Evolutionary conservation across 345 rosid species (phyloP).

Genomic region (Eucalyptus grandis): DNA sequence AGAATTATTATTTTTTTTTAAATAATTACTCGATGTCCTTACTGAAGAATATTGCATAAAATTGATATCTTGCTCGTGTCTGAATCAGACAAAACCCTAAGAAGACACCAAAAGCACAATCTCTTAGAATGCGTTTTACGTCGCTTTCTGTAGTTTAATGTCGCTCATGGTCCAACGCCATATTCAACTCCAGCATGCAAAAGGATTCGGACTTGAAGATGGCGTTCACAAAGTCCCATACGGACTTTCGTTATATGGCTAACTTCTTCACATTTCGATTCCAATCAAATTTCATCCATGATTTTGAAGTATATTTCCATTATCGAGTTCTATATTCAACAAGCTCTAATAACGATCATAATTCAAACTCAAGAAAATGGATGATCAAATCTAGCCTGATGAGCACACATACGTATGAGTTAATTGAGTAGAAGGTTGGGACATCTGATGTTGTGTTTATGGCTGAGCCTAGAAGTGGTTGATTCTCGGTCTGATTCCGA

Average conservation of each 20-base stretch:
- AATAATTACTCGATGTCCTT: not conserved
- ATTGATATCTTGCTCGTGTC: not conserved
- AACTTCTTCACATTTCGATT: not conserved
- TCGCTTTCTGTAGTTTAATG: not conserved
- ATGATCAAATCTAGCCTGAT: not conserved
- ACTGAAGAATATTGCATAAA: no score
- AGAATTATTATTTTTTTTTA: no score
- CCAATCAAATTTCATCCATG: not conserved
- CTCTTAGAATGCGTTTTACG: not conserved
- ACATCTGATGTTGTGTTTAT: not conserved
- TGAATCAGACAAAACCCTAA: not conserved
- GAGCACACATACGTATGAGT: rapidly evolving
- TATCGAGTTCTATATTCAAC: not conserved
- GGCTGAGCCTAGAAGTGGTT: not conserved
- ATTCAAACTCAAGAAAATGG: not conserved
- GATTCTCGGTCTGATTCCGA: rapidly evolving
- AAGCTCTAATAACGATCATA: not conserved
- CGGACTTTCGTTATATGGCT: not conserved
- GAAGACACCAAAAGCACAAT: not conserved
- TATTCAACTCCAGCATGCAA: not conserved
- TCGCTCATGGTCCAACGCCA: not conserved
- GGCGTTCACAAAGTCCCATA: not conserved
- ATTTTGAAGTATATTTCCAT: not conserved
- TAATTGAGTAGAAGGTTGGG: not conserved
- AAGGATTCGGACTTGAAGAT: not conserved